phyloP scores from a whole-genome alignment of 768 basidiomycete genomes.

The Mycena alexandri region DNA sequence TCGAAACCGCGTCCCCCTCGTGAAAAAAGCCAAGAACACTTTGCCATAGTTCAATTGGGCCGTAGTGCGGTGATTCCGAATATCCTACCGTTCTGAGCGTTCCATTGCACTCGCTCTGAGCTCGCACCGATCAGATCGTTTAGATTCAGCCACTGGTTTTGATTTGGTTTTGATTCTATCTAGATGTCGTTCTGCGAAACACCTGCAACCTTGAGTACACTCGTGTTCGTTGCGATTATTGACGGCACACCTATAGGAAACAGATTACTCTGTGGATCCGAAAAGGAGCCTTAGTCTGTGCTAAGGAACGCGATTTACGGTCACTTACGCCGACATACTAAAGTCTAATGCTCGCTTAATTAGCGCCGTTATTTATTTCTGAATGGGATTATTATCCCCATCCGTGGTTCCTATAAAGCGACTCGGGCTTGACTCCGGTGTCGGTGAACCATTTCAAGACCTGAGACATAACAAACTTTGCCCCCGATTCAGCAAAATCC shows the following conservation, averaged over 20 bases:
- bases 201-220: too few species aligned
- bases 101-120: not conserved
- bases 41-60: not conserved
- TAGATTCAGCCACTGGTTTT: not conserved
- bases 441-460: not conserved
- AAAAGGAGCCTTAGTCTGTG: not conserved
- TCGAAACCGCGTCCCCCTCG: not conserved
- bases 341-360: conserved; percentile 34
- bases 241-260: not conserved
- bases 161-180: not conserved
- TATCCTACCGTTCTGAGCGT: too few species aligned
- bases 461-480: conserved; percentile 25
- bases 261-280: not conserved
- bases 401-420: conserved; percentile 24
- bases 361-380: conserved; percentile 12
- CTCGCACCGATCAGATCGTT: conserved; percentile 25
- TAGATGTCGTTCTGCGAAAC: not conserved
- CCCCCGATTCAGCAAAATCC: not conserved
- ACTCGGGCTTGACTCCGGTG: not conserved
- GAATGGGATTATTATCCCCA: conserved; percentile 21
- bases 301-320: conserved; percentile 19
- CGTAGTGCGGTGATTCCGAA: conserved; percentile 19
- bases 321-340: conserved; percentile 29
- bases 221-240: not conserved
- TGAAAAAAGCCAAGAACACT: not conserved